phyloP scores from a whole-genome alignment of 2,329 filamentous ascomycete genomes.

The Penicillium sp. region DNA sequence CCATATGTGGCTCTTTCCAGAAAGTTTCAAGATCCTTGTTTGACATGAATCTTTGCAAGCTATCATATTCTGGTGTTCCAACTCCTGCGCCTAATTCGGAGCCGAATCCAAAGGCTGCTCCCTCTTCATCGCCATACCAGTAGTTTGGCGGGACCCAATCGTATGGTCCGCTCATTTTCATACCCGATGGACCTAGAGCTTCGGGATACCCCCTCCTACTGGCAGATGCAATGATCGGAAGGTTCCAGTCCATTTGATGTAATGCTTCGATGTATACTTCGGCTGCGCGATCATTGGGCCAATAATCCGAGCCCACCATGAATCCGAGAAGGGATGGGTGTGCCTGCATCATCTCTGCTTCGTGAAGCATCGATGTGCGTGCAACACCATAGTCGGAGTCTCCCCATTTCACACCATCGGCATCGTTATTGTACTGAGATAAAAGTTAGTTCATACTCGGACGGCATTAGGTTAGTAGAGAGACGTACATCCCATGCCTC shows the following conservation, averaged over 20 bases:
- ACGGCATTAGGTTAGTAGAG: no score
- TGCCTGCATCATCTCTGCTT: constrained; percentile 59
- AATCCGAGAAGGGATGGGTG: constrained; percentile 62
- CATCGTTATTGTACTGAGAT: constrained; percentile 57
- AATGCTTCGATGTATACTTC: constrained; percentile 55
- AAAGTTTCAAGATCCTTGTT: constrained; percentile 54
- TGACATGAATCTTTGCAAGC: constrained; percentile 56
- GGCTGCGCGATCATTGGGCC: constrained; percentile 60
- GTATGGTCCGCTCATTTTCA: constrained; percentile 68
- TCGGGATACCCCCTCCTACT: constrained; percentile 55
- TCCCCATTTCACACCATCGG: constrained; percentile 48
- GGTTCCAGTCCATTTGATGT: constrained; percentile 54
- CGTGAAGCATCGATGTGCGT: constrained; percentile 58
- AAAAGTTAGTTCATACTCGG: background rate
- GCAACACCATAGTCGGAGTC: constrained; percentile 58
- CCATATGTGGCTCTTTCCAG: constrained; percentile 56
- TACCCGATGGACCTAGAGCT: constrained; percentile 56
- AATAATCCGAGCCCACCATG: constrained; percentile 63
- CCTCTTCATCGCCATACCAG: constrained; percentile 58
- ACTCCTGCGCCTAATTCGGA: constrained; percentile 64
- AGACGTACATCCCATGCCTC: constrained; percentile 54
- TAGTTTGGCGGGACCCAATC: constrained; percentile 67
- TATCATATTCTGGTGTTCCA: constrained; percentile 59
- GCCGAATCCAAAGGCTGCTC: constrained; percentile 64
- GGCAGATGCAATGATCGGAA: constrained; percentile 60